Base-by-base conservation (phyloP, 2,329 filamentous ascomycete genomes). In the Achaetomium macrosporum region DNA sequence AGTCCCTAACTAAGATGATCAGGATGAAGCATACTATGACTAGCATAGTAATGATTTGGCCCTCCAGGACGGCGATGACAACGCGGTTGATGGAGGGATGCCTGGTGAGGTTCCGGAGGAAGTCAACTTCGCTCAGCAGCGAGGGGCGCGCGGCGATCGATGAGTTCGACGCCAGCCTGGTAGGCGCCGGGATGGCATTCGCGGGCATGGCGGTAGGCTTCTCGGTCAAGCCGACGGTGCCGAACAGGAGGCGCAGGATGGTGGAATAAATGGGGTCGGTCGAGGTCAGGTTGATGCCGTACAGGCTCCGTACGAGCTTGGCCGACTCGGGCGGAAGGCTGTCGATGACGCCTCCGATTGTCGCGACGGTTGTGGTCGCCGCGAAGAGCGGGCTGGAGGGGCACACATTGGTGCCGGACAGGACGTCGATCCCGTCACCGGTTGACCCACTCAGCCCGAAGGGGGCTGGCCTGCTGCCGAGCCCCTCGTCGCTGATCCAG, bases 1-100 rank as follows among this genome's bases (percentile, higher is more conserved):
- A 99, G 71, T 99, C 93, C 43, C 95, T 78, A 43, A 99, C 96
- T 4, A 99, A 73, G 61, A 99, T 99, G 40, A 99, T 84, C n/a
- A 99, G 74, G 54, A 99, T 96, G 69, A 97, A 99, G 53, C 87
- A 90, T 42, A 96, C 79, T 8, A 99, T 92, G 47, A 97, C 89
- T 11, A 95, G 73, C 6, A 96, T 73, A 0, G 92, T 99, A 61
- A 99, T 96, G 44, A 97, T 81, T 65, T 96, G 91, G 4, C 93
- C 93, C 71, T 99, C 93, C 3, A 96, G 73, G 1, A 92, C 82
- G 60, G 90, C 86, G 48, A 97, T 84, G 15, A 96, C 71, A 47
- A 87, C 78, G 44, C 85, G 83, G 67, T 97, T 97, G 53, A 95
- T 65, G 13, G 79, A 75, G 1, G 85, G 77, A 45, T 83, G 88